Evolutionary conservation across 495 filamentous ascomycete genomes (phyloP), one percentile per base, ranked within the genome.

Genomic region (Cetradonia linearis): DNA sequence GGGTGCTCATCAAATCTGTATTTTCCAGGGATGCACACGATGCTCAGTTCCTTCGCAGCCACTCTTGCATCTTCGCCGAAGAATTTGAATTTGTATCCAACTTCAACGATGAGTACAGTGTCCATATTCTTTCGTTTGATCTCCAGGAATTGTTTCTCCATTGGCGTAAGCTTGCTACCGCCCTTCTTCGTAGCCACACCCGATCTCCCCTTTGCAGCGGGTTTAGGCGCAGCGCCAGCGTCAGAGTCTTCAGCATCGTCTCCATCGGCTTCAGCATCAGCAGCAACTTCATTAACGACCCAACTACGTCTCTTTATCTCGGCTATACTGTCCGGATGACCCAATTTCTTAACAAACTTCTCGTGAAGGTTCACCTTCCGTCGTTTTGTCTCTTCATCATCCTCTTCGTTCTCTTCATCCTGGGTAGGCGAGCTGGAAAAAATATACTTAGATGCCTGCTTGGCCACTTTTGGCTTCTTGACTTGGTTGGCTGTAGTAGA

Each of bases 11-110:
- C 93, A 63, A 88, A 99, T 65, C 94, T 75, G 65, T 91, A 83
- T 68, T 96, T 99, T 10, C 93, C 93, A 1, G 93, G 93, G 65
- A 97, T 96, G 67, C 93, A 99, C 38, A 97, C 88, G 66, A 99
- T 97, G 60, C 87, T 86, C 60, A 99, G 74, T 68, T 92, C 90
- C 69, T 93, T 95, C 7, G 91, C 86, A 18, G 93, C 94, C 58
- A 83, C 80, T 59, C 90, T 81, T 7, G 93, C 93, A 76, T 99
- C 93, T 67, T 96, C 92, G n/a, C 94, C 93, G 67, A 95, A 95
- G 76, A 99, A 96, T 46, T 85, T 82, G 75, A 93, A 99, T 70
- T 99, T 99, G 70, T 99, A 99, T 31, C 93, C 93, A 6, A 99
- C 93, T 67, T 99, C 91, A 23, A 96, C 82, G 3, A 96, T 83